phyloP scores from a whole-genome alignment of 2,329 filamentous ascomycete species.

The Sarocladium brachiariae region DNA sequence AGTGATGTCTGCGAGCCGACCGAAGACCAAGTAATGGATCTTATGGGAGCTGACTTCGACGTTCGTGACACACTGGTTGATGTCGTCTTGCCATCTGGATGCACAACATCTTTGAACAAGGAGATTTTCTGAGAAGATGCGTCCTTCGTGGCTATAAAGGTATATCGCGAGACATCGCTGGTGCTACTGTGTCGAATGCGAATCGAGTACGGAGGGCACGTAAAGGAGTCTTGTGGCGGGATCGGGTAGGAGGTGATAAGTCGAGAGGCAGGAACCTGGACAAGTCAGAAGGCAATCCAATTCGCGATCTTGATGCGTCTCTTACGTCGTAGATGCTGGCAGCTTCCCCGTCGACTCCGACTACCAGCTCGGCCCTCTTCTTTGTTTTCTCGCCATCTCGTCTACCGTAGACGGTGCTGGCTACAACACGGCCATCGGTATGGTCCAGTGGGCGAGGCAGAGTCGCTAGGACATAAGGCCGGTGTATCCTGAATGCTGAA shows the following conservation, averaged over 20 bases:
- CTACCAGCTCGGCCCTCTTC: conserved; percentile 56
- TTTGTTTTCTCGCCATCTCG: conserved; percentile 51
- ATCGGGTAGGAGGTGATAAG: conserved; percentile 62
- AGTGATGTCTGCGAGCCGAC: conserved; percentile 19
- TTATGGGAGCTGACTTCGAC: conserved; percentile 31
- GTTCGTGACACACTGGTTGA: conserved; percentile 41
- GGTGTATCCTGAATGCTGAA: conserved; percentile 54
- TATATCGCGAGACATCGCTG: conserved; percentile 48
- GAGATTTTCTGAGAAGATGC: conserved; percentile 44
- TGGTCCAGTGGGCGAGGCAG: conserved; percentile 52
- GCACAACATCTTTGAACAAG: conserved; percentile 51
- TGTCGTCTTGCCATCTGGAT: conserved; percentile 42
- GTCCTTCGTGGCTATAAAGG: conserved; percentile 51
- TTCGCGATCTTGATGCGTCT: conserved; percentile 8
- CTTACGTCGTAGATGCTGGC: conserved; percentile 60
- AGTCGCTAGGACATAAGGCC: conserved; percentile 56
- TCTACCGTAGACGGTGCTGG: conserved; percentile 56
- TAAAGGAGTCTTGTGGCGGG: conserved; percentile 57
- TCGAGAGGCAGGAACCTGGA: conserved; percentile 51
- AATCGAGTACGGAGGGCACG: conserved; percentile 54
- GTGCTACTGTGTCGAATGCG: conserved; percentile 41
- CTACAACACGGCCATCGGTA: conserved; percentile 43
- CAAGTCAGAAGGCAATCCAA: conserved; percentile 4
- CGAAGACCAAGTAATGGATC: conserved; percentile 27
- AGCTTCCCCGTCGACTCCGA: conserved; percentile 59